phyloP scores from a whole-genome alignment of 2,329 filamentous ascomycete genomes.

The Aspergillus sp. region DNA sequence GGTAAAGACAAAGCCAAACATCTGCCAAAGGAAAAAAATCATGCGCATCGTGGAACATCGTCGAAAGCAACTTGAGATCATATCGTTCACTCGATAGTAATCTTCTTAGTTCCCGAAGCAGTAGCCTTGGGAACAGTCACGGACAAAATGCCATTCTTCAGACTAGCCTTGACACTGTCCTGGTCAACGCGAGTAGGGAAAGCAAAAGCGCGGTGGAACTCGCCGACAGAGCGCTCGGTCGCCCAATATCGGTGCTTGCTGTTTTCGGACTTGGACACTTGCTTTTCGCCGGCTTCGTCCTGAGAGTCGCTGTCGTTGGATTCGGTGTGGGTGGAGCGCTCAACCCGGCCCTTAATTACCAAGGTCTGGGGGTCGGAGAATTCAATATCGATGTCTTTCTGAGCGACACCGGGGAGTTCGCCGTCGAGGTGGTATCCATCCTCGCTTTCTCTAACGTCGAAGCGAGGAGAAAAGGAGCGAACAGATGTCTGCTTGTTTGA shows the following conservation, averaged over 20 bases:
- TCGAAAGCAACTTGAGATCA: not conserved
- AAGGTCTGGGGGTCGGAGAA: slow-evolving; percentile 44
- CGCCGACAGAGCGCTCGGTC: slow-evolving; percentile 54
- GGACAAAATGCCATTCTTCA: slow-evolving; percentile 58
- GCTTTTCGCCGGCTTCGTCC: slow-evolving; percentile 19
- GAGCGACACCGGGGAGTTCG: slow-evolving; percentile 44
- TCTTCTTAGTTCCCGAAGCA: slow-evolving; percentile 46
- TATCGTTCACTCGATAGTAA: slow-evolving; percentile 49
- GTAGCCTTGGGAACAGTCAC: slow-evolving; percentile 55
- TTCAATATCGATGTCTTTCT: slow-evolving; percentile 43
- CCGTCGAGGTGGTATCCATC: slow-evolving; percentile 43
- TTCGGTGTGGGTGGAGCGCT: slow-evolving; percentile 28
- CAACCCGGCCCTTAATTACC: slow-evolving; percentile 39
- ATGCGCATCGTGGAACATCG: not conserved
- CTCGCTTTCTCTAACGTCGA: slow-evolving; percentile 43
- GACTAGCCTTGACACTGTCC: slow-evolving; percentile 55
- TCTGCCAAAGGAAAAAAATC: too few relatives aligned
- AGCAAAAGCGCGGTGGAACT: slow-evolving; percentile 56
- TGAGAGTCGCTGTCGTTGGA: slow-evolving; percentile 47
- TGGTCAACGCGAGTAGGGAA: slow-evolving; percentile 57
- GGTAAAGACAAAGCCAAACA: too few relatives aligned
- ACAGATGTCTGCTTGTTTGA: slow-evolving; percentile 12
- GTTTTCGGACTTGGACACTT: slow-evolving; percentile 11
- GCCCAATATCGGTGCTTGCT: slow-evolving; percentile 52
- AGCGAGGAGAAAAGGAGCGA: slow-evolving; percentile 38